These are phyloP conservation scores for Podosphaera xanthii DNA, from an alignment of 2,329 filamentous ascomycete genomes.

Conservation along the genomic window DNA sequence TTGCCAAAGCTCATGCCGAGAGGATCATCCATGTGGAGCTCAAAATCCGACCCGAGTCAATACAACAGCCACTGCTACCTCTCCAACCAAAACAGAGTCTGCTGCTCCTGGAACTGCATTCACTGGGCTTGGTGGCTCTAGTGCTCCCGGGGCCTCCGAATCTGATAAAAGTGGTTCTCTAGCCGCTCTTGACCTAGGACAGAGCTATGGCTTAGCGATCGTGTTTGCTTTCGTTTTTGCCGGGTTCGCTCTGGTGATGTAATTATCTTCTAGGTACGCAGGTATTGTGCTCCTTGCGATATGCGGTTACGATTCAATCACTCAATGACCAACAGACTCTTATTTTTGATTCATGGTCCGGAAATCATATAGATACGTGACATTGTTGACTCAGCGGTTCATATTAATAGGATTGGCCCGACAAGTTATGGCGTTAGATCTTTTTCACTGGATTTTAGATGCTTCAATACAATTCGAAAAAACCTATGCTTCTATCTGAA, in stretches of 20 bases:
- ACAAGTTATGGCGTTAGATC: too few relatives aligned
- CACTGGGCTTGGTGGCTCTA: constrained; percentile 20
- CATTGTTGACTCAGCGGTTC: too few relatives aligned
- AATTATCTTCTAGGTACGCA: constrained; percentile 5
- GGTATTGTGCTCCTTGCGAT: too few relatives aligned
- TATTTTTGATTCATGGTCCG: too few relatives aligned
- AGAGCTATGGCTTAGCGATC: constrained; percentile 30
- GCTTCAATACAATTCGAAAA: too few relatives aligned
- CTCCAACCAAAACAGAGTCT: constrained; percentile 19
- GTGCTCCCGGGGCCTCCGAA: constrained; percentile 12
- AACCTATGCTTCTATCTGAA: too few relatives aligned
- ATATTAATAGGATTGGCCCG: too few relatives aligned
- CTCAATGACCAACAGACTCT: too few relatives aligned
- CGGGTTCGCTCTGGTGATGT: constrained; percentile 32
- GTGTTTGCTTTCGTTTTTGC: constrained; percentile 31
- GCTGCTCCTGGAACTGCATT: constrained; percentile 19
- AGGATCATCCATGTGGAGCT: constrained; percentile 52
- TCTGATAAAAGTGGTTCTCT: constrained; percentile 15
- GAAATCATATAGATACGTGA: too few relatives aligned
- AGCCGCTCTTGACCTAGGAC: constrained; percentile 26
- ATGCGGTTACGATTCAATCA: too few relatives aligned
- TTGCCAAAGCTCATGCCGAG: constrained; percentile 38
- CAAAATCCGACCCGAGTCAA: constrained; percentile 37
- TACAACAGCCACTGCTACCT: constrained; percentile 22
- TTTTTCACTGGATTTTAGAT: too few relatives aligned